Evolutionary conservation across 345 rosid genomes (phyloP), one percentile per base, ranked within the genome.

Genomic region (Citropsis articulata): DNA sequence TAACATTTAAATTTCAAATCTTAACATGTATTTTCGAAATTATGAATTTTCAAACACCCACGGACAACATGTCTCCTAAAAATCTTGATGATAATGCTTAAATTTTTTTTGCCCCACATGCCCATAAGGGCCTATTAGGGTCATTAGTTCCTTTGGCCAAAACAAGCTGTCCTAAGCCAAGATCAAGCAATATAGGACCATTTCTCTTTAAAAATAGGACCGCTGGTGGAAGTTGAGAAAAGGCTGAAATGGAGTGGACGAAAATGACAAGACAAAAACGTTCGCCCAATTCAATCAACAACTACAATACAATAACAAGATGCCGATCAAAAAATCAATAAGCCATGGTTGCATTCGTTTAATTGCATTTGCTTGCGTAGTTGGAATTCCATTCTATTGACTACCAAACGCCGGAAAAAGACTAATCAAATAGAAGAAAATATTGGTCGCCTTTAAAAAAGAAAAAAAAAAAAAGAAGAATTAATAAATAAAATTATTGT

Each of bases 231-330:
- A 75, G 77, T 62, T 36, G 38, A 77, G 70, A 72, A 75, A 70
- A 79, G 84, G 38, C 71, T 30, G 10, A 13, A 56, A 48, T 56
- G 82, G 78, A 73, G 75, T 69, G 68, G 69, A 53, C 75, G 87
- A 86, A 83, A 82, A 75, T 82, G 83, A 84, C 84, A 48, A 78
- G 77, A 82, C 88, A 79, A 59, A 21, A 67, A 53, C 80, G 63
- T 53, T 12, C 30, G 14, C 59, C 38, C 59, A 55, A 64, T 66
- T 76, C 83, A 53, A 63, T 73, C 69, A 68, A 66, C 69, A 18
- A 53, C 50, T 25, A 38, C 53, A 73, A 64, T 56, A 40, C 64
- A 50, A 75, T 48, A 57, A 69, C 64, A 72, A 70, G 50, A 53
- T 45, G 50, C 8, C 6, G 22, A 64, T 42, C 59, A 63, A 75